A percentile compares a stretch with the other conserved stretches of the same genome.
These are phyloP conservation scores for Suillus bovinus DNA, from an alignment of 768 basidiomycete genomes.

Conservation along the genomic window DNA sequence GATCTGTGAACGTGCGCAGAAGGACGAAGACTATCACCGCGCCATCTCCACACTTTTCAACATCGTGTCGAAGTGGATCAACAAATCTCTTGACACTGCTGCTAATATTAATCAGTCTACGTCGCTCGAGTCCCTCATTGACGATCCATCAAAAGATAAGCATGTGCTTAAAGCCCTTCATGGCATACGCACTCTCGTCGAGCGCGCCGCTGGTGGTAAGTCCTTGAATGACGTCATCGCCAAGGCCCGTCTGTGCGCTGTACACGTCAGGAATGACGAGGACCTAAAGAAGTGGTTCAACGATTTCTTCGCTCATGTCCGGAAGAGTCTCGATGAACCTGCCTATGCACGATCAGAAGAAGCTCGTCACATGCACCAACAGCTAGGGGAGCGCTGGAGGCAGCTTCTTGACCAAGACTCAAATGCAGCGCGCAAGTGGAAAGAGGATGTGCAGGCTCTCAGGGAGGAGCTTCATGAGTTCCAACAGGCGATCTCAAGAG, in stretches of 20 bases:
- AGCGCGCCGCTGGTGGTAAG: constrained; percentile 51
- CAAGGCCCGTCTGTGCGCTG: constrained; percentile 42
- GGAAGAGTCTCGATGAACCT: constrained; percentile 46
- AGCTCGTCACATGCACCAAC: constrained; percentile 37
- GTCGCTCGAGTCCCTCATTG: constrained; percentile 55
- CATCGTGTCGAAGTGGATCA: constrained; percentile 57
- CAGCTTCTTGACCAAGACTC: constrained; percentile 46
- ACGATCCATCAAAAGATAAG: constrained; percentile 64
- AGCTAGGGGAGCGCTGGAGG: constrained; percentile 53
- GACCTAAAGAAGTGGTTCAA: constrained; percentile 56
- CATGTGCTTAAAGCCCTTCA: constrained; percentile 55
- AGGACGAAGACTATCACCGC: constrained; percentile 57
- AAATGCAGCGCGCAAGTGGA: constrained; percentile 50
- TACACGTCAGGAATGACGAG: constrained; percentile 52
- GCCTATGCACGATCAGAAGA: constrained; percentile 57
- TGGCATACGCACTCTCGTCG: constrained; percentile 40
- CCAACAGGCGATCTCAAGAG: constrained; percentile 45
- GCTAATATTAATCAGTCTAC: constrained; percentile 42
- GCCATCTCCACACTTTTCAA: constrained; percentile 59
- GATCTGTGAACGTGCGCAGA: constrained; percentile 67
- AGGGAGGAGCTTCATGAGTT: constrained; percentile 46
- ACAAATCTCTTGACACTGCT: constrained; percentile 50
- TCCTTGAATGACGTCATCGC: constrained; percentile 51
- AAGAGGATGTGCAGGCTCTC: constrained; percentile 44
- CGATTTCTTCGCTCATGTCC: constrained; percentile 49